Base-by-base conservation (phyloP, 1,284 basidiomycete species). In the Irpex lacteus region DNA sequence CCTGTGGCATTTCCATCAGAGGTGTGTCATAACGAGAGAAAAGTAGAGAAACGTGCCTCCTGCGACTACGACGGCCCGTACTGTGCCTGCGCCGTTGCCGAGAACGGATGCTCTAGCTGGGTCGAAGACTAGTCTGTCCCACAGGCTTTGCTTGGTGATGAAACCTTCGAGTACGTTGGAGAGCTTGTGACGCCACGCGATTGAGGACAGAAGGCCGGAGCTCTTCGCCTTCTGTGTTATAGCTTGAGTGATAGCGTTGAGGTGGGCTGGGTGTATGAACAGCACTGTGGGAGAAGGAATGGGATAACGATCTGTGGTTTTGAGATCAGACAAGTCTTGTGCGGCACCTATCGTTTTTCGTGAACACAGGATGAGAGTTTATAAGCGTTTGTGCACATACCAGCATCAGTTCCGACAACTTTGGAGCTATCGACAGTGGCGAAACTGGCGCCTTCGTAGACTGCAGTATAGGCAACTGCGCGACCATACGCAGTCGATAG, bases 121-220 rank as follows among this genome's bases (percentile, higher is more conserved):
- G 66, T 89, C 87, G 70, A 92, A 89, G 32, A 92, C 83, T 13
- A 88, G 76, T 53, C 89, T 82, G 71, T 94, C 91, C 91, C 91
- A 94, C 15, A 92, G 75, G 66, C 89, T 89, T 61, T 91, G 88
- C 70, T 87, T 90, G 13, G 85, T 89, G 49, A 91, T 69, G 69
- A 86, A 91, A 7, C 92, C 91, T 67, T 91, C 88, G 1, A 77
- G 72, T 5, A 92, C 73, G 8, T 81, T 84, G 0, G 87, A 81
- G 21, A 86, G 67, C 72, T 94, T 94, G 75, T 94, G 92, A 36
- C 89, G 81, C 84, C 86, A 88, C 1, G 85, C 90, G 53, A 92
- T 72, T 5, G 82, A 74, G 70, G 82, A 85, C 36, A 86, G 69
- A 5, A 88, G 65, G 62, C 80, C 80, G 0, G 82, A 84, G 0